Base-by-base conservation (phyloP, 2,329 filamentous ascomycete genomes). In the Fusarium nanum region DNA sequence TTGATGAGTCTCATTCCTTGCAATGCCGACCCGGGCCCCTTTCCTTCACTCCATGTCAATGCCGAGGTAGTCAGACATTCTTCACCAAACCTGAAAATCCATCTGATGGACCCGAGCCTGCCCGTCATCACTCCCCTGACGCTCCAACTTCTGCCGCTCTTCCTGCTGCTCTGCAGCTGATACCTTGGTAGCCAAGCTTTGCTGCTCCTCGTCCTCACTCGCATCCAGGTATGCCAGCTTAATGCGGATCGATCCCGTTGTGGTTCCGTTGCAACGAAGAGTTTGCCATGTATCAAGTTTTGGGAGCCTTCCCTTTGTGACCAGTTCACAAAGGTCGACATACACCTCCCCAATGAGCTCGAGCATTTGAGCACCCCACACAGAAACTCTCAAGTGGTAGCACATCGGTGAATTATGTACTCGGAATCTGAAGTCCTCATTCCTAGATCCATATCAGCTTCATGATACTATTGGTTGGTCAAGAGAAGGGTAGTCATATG, bases 81-180 rank as follows among this genome's bases (percentile, higher is more conserved):
- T 50, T 49, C 60, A 75, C 73, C 73, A 75, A 41, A 75, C 73
- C 41, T 60, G 68, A 60, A 75, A 75, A 56, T 75, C 70, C 72
- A 73, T 65, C 48, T 73, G 70, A 30, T 72, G 70, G 14, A 68
- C 65, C 59, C 62, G 72, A 62, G 65, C 52, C 45, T 68, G 73
- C 44, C 72, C 65, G 47, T 71, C 65, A 23, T 75, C 58, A 30
- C 62, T 61, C 25, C 66, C 62, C 22, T 70, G 67, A 20, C 52
- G 50, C 11, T 69, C 64, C 44, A 69, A 37, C 45, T 55, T 57
- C 41, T 68, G 58, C 32, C 66, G 71, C 22, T 71, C 63, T 37
- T 66, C 65, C 42, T 75, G 69, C 11, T 60, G 60, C 49, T 65
- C 61, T 41, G 40, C 53, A 25, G 56, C 70, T 22, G 64, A 67